Evolutionary conservation across 2,329 filamentous ascomycete genomes (phyloP).

Genomic region (Truncatella angustata): DNA sequence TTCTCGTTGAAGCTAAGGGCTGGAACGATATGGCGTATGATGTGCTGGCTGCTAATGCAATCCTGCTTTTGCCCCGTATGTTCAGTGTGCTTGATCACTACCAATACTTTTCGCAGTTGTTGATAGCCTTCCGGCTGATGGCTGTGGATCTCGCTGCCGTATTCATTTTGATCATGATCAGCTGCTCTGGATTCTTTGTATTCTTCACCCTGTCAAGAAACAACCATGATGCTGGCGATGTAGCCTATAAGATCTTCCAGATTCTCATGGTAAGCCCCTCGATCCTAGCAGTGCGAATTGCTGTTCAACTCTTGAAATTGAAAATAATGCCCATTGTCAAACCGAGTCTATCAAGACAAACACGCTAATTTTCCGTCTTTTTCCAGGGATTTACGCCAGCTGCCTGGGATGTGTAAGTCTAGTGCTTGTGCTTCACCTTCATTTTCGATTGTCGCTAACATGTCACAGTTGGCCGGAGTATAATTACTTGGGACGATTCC

Average conservation of each 20-base stretch:
- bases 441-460: too few species aligned
- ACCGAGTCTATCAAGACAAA: neutral
- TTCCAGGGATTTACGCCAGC: slow-evolving; percentile 78
- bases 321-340: neutral
- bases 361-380: neutral
- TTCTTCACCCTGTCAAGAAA: slow-evolving; percentile 83
- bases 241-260: slow-evolving; percentile 92
- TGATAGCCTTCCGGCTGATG: slow-evolving; percentile 95
- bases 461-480: slow-evolving; percentile 67
- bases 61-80: slow-evolving; percentile 83
- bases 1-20: slow-evolving; percentile 71
- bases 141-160: slow-evolving; percentile 84
- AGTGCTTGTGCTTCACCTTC: neutral
- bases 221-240: slow-evolving; percentile 65
- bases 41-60: slow-evolving; percentile 86
- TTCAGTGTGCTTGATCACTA: slow-evolving; percentile 95
- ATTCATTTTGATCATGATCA: slow-evolving; percentile 78
- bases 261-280: slow-evolving; percentile 65
- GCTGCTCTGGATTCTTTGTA: slow-evolving; percentile 92
- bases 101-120: slow-evolving; percentile 89
- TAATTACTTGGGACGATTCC: slow-evolving; percentile 71
- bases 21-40: slow-evolving; percentile 89
- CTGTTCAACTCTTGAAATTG: neutral
- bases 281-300: neutral
- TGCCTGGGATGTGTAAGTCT: slow-evolving; percentile 78